Percentiles rank a stretch among this genome's conserved stretches.
These are phyloP conservation scores for Syzygium syzygioides DNA, from an alignment of 441 rosid genomes.

Conservation along the genomic window DNA sequence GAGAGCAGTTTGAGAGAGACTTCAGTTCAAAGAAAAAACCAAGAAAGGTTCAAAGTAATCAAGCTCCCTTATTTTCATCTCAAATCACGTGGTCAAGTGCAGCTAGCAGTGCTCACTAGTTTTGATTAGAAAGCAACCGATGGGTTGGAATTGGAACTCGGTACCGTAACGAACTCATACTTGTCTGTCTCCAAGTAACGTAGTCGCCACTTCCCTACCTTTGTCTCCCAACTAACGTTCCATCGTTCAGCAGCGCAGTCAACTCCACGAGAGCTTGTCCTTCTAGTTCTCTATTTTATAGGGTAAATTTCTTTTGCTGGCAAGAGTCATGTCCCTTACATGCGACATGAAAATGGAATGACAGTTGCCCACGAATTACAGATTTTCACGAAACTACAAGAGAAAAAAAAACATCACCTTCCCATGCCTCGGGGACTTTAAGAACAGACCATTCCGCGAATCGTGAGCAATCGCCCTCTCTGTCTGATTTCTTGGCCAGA, in stretches of 20 bases:
- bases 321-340: neutral
- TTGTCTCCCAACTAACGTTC: neutral
- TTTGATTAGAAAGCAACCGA: neutral
- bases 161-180: neutral
- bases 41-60: neutral
- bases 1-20: neutral
- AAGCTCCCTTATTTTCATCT: neutral
- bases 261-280: neutral
- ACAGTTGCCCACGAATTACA: neutral
- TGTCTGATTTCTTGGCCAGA: neutral
- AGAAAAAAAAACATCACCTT: neutral
- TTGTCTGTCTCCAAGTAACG: neutral
- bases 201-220: neutral
- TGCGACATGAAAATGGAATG: neutral
- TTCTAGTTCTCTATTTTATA: neutral
- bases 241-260: neutral
- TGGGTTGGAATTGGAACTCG: neutral
- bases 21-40: neutral
- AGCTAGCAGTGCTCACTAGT: neutral
- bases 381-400: neutral
- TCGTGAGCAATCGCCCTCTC: neutral
- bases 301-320: neutral
- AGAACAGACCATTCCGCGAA: neutral
- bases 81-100: neutral
- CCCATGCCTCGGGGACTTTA: neutral